Conservation (phyloP, 305 asterid species). For the Fraxinus dipetala region DNA sequence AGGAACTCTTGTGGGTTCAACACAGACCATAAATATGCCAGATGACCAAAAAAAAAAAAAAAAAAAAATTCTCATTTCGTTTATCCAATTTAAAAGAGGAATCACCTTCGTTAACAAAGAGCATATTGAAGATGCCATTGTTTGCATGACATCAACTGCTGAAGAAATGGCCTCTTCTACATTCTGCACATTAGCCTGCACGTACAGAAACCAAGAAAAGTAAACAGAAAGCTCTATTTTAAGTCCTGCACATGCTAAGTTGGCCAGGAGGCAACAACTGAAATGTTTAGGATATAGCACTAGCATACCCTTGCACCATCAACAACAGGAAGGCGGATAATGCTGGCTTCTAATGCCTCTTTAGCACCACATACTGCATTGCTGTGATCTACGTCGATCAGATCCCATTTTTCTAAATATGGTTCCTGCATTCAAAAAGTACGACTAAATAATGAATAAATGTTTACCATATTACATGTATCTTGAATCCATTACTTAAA, state of each 20-base stretch:
- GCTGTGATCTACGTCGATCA: constrained; percentile 40
- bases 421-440: constrained; percentile 42
- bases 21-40: constrained; percentile 2
- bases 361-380: constrained; percentile 49
- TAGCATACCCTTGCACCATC: constrained; percentile 54
- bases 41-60: neutral
- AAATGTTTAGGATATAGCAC: constrained; percentile 15
- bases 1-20: neutral
- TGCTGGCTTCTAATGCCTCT: constrained; percentile 53
- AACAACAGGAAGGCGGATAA: constrained; percentile 52
- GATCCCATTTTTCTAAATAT: constrained; percentile 49
- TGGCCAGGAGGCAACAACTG: constrained; percentile 1
- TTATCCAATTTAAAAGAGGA: constrained; percentile 9
- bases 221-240: neutral
- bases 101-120: constrained; percentile 47
- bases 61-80: neutral
- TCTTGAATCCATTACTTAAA: neutral
- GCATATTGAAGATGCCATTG: constrained; percentile 55
- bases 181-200: constrained; percentile 52
- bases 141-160: constrained; percentile 62
- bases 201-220: constrained; percentile 4
- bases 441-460: constrained; percentile 7
- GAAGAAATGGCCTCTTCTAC: constrained; percentile 56
- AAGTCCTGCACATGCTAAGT: constrained; percentile 15
- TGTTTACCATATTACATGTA: neutral